A percentile compares a stretch with the other conserved stretches of the same genome.
These are phyloP conservation scores for Urtica urens DNA, from an alignment of 306 rosid species.

Conservation along the genomic window DNA sequence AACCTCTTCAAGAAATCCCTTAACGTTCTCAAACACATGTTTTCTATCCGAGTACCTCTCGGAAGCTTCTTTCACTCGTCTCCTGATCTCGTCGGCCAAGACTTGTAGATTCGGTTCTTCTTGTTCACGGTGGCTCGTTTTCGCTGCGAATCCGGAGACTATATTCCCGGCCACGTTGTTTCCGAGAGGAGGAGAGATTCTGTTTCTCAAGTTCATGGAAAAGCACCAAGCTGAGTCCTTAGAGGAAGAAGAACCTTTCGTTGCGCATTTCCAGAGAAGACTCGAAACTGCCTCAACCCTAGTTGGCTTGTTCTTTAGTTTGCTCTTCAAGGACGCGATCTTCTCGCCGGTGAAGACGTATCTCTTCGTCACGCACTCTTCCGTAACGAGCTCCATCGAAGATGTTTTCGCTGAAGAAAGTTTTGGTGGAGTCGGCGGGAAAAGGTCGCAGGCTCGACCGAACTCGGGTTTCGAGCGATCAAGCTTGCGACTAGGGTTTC, in stretches of 20 bases:
- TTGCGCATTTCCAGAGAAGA: constrained; percentile 2
- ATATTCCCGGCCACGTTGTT: background rate
- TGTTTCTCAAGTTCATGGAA: background rate
- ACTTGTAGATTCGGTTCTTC: background rate
- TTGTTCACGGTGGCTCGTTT: background rate
- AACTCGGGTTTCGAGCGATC: background rate
- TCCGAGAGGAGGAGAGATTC: background rate
- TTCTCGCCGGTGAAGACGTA: background rate
- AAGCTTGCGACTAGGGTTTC: no score
- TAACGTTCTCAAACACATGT: background rate
- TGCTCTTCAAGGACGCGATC: background rate
- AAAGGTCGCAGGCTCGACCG: background rate
- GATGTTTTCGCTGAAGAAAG: background rate
- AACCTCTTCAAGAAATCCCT: background rate
- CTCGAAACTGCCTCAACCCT: constrained; percentile 4
- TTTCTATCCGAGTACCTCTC: background rate
- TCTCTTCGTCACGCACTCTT: background rate
- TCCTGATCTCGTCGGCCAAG: background rate
- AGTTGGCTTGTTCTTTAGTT: background rate
- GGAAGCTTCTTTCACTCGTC: background rate
- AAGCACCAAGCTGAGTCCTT: background rate
- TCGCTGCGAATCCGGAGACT: background rate
- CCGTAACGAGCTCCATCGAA: background rate
- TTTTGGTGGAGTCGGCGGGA: background rate
- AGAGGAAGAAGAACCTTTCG: background rate